A percentile compares a stretch with the other conserved stretches of the same genome.
Conservation (phyloP, 768 basidiomycete genomes). For the Rhodotorula paludigena region DNA sequence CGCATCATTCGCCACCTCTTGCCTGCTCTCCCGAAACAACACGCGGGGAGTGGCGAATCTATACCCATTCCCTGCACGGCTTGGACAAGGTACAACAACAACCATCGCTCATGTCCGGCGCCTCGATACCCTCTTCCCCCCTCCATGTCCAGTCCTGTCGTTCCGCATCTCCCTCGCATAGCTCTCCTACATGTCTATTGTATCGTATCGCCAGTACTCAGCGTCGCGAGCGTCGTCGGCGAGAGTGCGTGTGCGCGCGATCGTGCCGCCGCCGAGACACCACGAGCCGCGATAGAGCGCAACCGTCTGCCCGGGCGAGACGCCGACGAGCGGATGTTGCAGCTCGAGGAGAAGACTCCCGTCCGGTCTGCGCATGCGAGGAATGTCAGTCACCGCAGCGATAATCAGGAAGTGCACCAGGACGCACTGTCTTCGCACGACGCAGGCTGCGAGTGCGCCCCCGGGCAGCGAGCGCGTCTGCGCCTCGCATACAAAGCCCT, state of each 20-base stretch:
- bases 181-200: too few relatives aligned
- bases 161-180: too few relatives aligned
- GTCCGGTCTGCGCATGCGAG: constrained; percentile 39
- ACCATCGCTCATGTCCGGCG: too few relatives aligned
- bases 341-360: constrained; percentile 53
- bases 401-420: background rate
- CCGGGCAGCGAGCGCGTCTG: constrained; percentile 70
- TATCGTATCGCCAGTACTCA: too few relatives aligned
- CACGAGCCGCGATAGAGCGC: constrained; percentile 66
- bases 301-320: constrained; percentile 75
- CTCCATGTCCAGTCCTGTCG: too few relatives aligned
- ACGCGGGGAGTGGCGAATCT: too few relatives aligned
- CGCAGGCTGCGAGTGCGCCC: constrained; percentile 52
- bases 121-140: too few relatives aligned
- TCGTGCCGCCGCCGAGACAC: constrained; percentile 79
- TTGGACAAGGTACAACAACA: too few relatives aligned
- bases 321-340: constrained; percentile 59
- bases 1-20: too few relatives aligned
- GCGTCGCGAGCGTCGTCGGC: too few relatives aligned
- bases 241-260: constrained; percentile 45
- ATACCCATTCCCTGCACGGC: too few relatives aligned
- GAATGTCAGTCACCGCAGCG: background rate
- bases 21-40: too few relatives aligned
- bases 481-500: constrained; percentile 55
- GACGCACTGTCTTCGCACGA: constrained; percentile 52